Base-by-base conservation (phyloP, 495 filamentous ascomycete species). In the Hypoxylon fragiforme region DNA sequence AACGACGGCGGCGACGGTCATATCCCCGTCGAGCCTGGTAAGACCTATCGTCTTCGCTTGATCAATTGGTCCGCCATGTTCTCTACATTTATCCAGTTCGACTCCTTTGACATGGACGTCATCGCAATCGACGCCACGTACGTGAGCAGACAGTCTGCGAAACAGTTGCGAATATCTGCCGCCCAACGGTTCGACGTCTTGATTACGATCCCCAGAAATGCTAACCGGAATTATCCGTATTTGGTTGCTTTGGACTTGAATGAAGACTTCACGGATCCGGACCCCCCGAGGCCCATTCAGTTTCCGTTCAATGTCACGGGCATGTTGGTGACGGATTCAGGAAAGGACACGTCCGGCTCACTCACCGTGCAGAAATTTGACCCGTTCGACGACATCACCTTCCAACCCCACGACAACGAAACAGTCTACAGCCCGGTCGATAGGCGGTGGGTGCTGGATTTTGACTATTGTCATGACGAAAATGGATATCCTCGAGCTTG, bases 31-130 rank as follows among this genome's bases (percentile, higher is more conserved):
- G 59, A 83, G 46, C 76, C 88, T 2, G 81, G 81, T 21, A 91
- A 87, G 65, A 94, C 88, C 0, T 94, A 95, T 58, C 75, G 90
- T 24, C 65, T 95, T 43, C 84, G 85, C 3, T 71, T 95, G 46
- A 79, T 91, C 57, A 91, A 86, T 65, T 84, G 89, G 35, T 80
- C 78, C 0, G 85, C 85, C 2, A 80, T 89, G 44, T 79, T 78
- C 3, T 71, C 75, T 15, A 75, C 80, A 34, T 76, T 86, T 60
- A 68, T 91, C 57, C 81, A 85, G 63, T 82, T 91, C 72, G 66
- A 69, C 45, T 80, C 85, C 9, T 78, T 81, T 7, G 82, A 86
- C 52, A 81, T 76, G 43, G 77, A 86, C 41, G 75, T 90, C 43
- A 79, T 83, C 39, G 71, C 75, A 66, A 76, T 75, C 1, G 81